Percentiles rank a stretch among this genome's conserved stretches.
Evolutionary conservation across 108 stramenopile species (phyloP).

Genomic region (Nitzschia sp.): DNA sequence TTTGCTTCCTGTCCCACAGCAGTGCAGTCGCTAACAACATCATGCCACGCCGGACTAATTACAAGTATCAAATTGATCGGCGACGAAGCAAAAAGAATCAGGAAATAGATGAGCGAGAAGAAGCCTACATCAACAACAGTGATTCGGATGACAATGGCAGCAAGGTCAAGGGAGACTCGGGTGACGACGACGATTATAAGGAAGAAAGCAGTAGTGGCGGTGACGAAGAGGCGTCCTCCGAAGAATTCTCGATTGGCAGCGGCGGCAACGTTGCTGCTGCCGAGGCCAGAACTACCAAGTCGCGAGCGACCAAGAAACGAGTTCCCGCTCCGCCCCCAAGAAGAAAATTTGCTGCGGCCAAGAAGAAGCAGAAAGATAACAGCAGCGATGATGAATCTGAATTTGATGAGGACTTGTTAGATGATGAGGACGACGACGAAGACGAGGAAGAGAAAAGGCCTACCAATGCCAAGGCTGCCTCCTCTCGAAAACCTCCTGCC

Average conservation of each 20-base stretch:
- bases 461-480: not conserved
- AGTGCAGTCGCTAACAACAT: not conserved
- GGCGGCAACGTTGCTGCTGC: not conserved
- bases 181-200: not conserved
- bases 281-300: not conserved
- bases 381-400: not conserved
- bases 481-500: not conserved
- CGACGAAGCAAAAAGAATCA: not conserved
- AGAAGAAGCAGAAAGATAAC: not conserved
- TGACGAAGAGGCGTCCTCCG: not conserved
- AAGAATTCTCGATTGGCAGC: not conserved
- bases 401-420: not conserved
- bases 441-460: too few relatives aligned
- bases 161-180: not conserved
- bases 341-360: too few relatives aligned
- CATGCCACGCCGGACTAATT: slow-evolving; percentile 3
- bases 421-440: not conserved
- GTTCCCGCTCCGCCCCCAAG: too few relatives aligned
- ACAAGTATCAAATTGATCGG: slow-evolving; percentile 2
- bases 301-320: not conserved
- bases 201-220: not conserved
- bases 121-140: not conserved
- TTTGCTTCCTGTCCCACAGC: too few relatives aligned
- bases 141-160: not conserved
- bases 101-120: not conserved